A percentile compares a stretch with the other conserved stretches of the same genome.
These are phyloP conservation scores for Cyamopsis tetragonoloba DNA, from an alignment of 306 rosid species.

Conservation along the genomic window DNA sequence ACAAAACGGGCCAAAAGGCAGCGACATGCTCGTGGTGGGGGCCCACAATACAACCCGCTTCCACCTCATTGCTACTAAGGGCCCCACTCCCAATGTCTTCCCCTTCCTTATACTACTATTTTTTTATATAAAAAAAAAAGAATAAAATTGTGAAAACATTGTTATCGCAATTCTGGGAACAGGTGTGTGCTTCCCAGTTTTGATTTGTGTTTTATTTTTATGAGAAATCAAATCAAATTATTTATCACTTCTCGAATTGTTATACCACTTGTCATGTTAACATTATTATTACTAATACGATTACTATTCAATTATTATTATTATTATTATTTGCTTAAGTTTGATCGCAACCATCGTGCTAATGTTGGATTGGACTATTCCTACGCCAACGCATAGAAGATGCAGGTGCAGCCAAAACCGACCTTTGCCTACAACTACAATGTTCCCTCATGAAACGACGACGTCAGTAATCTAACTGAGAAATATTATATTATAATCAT, in stretches of 20 bases:
- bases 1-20: constrained; percentile 16
- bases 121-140: no score
- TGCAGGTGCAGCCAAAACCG: background rate
- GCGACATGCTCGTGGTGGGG: constrained; percentile 46
- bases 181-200: no score
- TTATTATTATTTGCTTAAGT: no score
- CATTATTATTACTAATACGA: no score
- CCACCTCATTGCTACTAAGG: constrained; percentile 1
- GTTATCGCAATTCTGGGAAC: no score
- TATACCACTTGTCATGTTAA: no score
- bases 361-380: constrained; percentile 12
- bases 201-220: no score
- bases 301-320: no score
- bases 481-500: background rate
- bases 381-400: background rate
- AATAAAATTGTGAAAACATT: no score
- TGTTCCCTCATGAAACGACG: constrained; percentile 2
- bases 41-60: constrained; percentile 31
- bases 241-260: no score
- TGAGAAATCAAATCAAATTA: no score
- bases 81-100: constrained; percentile 23
- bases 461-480: background rate
- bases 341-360: background rate
- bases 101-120: background rate
- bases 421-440: background rate